Base-by-base conservation (phyloP, 176 grass and related monocot genomes). In the Rhynchospora pubera region DNA sequence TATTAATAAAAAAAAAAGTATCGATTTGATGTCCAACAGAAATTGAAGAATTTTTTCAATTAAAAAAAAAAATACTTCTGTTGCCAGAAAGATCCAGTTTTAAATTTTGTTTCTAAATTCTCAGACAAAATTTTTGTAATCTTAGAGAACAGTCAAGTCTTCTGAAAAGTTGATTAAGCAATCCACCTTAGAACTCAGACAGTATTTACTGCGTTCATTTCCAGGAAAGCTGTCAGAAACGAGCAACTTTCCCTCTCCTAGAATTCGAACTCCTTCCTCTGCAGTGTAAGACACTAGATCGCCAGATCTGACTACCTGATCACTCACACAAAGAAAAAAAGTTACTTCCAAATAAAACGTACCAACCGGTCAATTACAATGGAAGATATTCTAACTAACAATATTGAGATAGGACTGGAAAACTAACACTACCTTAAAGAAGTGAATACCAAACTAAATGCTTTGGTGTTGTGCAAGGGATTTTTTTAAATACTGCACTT, bases 171-270 rank as follows among this genome's bases (percentile, higher is more conserved):
- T 61, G 7, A 81, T 50, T 65, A 50, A 65, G 43, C 39, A 46
- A 4, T 72, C 82, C 89, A 98, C 96, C 96, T 98, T 98, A 78
- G 96, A 98, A 85, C 86, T 89, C 60, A 98, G 84, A 59, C 96
- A 98, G 62, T 98, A 98, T 72, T 98, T 98, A 89, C 63, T 98
- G 30, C 96, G 89, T 42, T 98, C 96, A 80, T 98, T 98, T 26
- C 96, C 96, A 2, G 96, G 92, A 67, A 99, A 99, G 86, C 96
- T 98, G 83, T 98, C 96, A 15, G 92, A 99, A 34, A 95, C 89
- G 47, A 99, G 87, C 14, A 98, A 76, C 76, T 94, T 97, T 43
- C 95, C 92, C 62, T 94, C 95, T 50, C 95, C 95, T 5, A 98
- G 85, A 86, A 97, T 88, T 15, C 95, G 87, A 67, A 94, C 95